Base-by-base conservation (phyloP, 208 protist genomes). In the Trypanosoma caninum region DNA sequence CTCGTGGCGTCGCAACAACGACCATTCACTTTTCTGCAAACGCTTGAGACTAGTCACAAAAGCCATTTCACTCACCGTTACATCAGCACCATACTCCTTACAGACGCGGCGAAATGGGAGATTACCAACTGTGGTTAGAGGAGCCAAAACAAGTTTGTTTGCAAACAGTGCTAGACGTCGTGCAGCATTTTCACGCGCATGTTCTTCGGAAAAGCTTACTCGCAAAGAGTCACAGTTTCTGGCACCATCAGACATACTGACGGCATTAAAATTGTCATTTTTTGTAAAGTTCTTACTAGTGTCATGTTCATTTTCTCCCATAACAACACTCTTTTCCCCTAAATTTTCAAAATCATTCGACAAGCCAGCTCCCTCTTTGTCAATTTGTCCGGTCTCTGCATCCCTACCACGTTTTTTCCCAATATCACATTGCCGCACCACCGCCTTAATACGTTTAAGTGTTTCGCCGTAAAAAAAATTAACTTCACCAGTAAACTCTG, bases 71-170 rank as follows among this genome's bases (percentile, higher is more conserved):
- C 89, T 80, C 69, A 95, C 80, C 18, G 95, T 99, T 51, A 98
- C 86, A 71, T 99, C 97, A 0, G 74, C 90, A 7, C 93, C 93
- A 50, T 93, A 87, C 9, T 65, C 64, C 62, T 97, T 97, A 76
- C 94, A 97, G 40, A 98, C 60, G 35, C 91, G 84, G 28, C 98
- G 89, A 63, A 98, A 99, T 13, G 98, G 98, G 45, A 99, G 74
- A 69, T 99, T 99, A 47, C 98, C 98, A 20, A 99, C 95, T 7
- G 98, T 99, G 7, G 98, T 99, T 27, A 99, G 88, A 9, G 98
- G 98, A 18, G 98, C 97, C 6, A 99, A 87, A 52, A 97, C 86
- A 13, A 98, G 64, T 78, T 98, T 97, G 61, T 93, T 74, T 1
- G 44, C 46, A 58, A 94, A 97, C 45, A 98, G 58, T 25, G 86